phyloP scores from a whole-genome alignment of 176 grass and related monocot genomes.

The Bromus sterilis region DNA sequence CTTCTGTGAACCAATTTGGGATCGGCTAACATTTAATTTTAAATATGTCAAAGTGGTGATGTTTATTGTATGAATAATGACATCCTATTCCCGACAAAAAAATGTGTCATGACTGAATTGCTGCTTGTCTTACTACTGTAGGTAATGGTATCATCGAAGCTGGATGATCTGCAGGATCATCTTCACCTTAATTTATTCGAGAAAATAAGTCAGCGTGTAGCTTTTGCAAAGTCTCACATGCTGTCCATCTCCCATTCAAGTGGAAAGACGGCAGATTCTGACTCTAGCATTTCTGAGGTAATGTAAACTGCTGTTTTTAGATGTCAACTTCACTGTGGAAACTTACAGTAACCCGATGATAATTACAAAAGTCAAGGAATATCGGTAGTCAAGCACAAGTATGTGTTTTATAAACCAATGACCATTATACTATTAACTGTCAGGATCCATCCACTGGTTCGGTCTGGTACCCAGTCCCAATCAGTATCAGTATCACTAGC shows the following conservation, averaged over 20 bases:
- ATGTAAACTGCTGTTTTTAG: not conserved
- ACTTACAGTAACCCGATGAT: not conserved
- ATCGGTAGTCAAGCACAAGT: not conserved
- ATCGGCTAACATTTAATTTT: not conserved
- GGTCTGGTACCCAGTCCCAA: not conserved
- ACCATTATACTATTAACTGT: not conserved
- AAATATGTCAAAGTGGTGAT: not conserved
- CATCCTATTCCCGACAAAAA: not conserved
- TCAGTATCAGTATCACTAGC: not conserved
- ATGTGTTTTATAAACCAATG: not conserved
- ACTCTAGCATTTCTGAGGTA: conserved; percentile 58
- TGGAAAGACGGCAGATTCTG: conserved; percentile 18
- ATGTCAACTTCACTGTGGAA: not conserved
- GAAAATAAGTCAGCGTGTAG: conserved; percentile 41
- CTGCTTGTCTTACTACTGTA: conserved; percentile 19
- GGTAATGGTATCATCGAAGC: conserved; percentile 73
- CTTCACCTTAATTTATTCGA: conserved; percentile 41
- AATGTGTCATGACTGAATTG: not conserved
- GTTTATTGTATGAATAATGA: not conserved
- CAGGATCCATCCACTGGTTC: not conserved
- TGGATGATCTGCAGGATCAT: conserved; percentile 50
- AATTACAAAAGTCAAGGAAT: not conserved
- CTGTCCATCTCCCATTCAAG: conserved; percentile 32
- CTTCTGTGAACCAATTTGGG: not conserved
- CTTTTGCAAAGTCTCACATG: conserved; percentile 51